Evolutionary conservation across 1,284 basidiomycete genomes (phyloP).

Genomic region (Fomes fomentarius): DNA sequence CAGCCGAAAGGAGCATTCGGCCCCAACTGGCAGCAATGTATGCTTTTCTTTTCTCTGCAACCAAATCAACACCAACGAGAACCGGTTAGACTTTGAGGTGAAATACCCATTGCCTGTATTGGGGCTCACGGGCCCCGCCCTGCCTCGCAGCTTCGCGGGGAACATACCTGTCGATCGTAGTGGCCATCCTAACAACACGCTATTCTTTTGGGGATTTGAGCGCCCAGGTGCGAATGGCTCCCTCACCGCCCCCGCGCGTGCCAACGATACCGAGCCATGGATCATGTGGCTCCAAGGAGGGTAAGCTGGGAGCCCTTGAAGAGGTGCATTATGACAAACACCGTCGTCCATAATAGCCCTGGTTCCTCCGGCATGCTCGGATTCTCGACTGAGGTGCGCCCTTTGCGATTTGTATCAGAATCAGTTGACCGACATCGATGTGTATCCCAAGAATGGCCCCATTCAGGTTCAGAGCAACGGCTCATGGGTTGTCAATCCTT

Average conservation of each 20-base stretch:
- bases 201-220: constrained; percentile 76
- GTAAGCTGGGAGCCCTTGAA: constrained; percentile 36
- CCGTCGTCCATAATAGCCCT: constrained; percentile 44
- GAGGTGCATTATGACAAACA: neutral
- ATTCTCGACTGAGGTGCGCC: constrained; percentile 60
- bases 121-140: constrained; percentile 49
- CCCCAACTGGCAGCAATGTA: constrained; percentile 36
- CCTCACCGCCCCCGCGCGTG: constrained; percentile 42
- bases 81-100: constrained; percentile 29
- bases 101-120: constrained; percentile 43
- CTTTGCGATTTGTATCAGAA: neutral
- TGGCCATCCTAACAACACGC: constrained; percentile 67
- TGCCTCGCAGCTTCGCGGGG: constrained; percentile 64
- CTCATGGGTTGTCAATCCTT: constrained; percentile 49
- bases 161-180: constrained; percentile 65
- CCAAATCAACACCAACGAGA: no score
- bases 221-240: constrained; percentile 51
- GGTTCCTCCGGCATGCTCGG: constrained; percentile 72
- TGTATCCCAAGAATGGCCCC: constrained; percentile 79
- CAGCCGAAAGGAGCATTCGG: constrained; percentile 29
- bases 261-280: constrained; percentile 57
- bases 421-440: no score
- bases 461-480: constrained; percentile 56
- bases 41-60: constrained; percentile 5
- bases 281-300: constrained; percentile 77